Evolutionary conservation across 2,329 filamentous ascomycete species (phyloP).

Genomic region (Mycosphaerella arachidis): DNA sequence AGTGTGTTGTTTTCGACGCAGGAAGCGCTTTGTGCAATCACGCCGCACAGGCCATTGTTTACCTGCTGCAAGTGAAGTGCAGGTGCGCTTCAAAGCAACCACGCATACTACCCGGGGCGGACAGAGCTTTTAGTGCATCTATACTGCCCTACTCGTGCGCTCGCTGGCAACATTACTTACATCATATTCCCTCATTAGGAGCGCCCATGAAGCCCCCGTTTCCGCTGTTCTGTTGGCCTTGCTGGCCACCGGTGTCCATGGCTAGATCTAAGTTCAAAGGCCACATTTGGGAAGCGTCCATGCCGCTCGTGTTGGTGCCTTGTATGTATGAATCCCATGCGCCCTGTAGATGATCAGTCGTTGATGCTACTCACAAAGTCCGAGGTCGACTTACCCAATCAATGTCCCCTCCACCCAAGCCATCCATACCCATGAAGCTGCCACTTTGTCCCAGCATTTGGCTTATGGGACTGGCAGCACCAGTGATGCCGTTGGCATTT

Average conservation of each 20-base stretch:
- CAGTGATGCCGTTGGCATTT: constrained; percentile 28
- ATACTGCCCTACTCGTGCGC: too few species aligned
- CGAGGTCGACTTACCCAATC: constrained; percentile 49
- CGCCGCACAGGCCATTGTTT: too few species aligned
- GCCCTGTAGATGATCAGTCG: constrained; percentile 43
- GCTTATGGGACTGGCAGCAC: constrained; percentile 32
- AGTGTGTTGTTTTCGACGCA: too few species aligned
- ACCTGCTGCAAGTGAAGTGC: too few species aligned
- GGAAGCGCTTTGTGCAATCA: too few species aligned
- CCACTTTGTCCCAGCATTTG: constrained; percentile 33
- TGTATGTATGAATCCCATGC: constrained; percentile 68
- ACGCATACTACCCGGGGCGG: too few species aligned
- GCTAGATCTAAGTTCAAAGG: constrained; percentile 37
- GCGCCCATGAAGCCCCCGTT: constrained; percentile 38
- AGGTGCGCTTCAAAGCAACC: too few species aligned
- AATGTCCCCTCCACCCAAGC: constrained; percentile 40
- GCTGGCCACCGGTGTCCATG: constrained; percentile 29
- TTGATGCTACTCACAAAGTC: neutral
- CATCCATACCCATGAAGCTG: constrained; percentile 53
- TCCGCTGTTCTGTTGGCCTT: constrained; percentile 17
- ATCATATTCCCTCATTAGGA: constrained; percentile 1
- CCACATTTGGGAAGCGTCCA: constrained; percentile 42
- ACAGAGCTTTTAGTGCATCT: too few species aligned
- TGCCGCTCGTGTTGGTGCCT: constrained; percentile 41
- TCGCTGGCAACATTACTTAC: neutral